Evolutionary conservation across 192 early-diverging fungal species (phyloP).

Genomic region (Coemansia sp.): DNA sequence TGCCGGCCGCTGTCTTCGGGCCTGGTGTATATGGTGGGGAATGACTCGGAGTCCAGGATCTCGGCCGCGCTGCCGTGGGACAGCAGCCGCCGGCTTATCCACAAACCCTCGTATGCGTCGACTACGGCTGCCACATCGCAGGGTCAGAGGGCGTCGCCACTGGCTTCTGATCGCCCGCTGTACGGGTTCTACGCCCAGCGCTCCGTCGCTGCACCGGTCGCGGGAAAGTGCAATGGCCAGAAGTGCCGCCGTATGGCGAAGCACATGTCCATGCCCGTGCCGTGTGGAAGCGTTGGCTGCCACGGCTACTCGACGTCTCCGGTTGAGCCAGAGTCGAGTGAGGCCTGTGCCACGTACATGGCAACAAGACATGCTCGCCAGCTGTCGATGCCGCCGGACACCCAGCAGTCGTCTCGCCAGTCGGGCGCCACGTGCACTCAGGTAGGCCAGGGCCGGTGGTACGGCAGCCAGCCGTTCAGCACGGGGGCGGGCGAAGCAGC

Average conservation of each 20-base stretch:
- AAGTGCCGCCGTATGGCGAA: conserved; percentile 11
- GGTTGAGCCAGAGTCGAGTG: background rate
- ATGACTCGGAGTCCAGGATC: conserved; percentile 9
- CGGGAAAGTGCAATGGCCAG: background rate
- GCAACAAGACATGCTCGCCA: background rate
- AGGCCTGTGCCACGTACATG: background rate
- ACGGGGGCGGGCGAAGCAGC: background rate
- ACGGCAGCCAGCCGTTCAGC: background rate
- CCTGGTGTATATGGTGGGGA: conserved; percentile 1
- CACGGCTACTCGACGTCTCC: background rate
- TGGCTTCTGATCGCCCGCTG: conserved; percentile 1
- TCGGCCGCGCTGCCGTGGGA: conserved; percentile 10
- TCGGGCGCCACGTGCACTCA: background rate
- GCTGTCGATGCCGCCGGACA: background rate
- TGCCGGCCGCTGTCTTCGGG: conserved; percentile 1
- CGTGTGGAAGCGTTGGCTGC: background rate
- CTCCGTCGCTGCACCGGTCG: background rate
- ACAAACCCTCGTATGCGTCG: conserved; percentile 6
- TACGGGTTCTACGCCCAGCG: conserved; percentile 19
- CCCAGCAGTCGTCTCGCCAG: background rate
- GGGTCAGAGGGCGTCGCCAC: background rate
- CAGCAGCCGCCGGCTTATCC: conserved; percentile 16
- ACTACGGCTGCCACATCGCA: background rate
- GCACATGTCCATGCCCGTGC: conserved; percentile 35
- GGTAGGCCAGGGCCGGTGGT: background rate